phyloP scores from a whole-genome alignment of 2,329 filamentous ascomycete genomes.

The Fusarium sp. region DNA sequence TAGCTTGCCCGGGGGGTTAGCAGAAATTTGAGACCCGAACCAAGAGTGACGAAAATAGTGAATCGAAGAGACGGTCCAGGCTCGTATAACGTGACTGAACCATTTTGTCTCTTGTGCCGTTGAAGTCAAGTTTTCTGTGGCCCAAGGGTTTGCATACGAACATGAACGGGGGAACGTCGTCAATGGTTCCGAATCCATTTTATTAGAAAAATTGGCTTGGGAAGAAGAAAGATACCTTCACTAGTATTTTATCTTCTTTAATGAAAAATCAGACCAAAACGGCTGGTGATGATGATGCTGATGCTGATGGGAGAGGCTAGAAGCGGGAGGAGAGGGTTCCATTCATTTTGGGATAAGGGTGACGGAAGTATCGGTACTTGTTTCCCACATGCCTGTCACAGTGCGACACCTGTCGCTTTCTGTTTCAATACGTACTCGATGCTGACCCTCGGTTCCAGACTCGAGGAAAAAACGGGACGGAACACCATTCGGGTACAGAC shows the following conservation, averaged over 20 bases:
- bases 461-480: constrained; percentile 20
- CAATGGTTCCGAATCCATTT: background rate
- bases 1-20: constrained; percentile 2
- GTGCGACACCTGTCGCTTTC: constrained; percentile 35
- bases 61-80: background rate
- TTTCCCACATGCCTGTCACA: constrained; percentile 32
- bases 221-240: constrained; percentile 9
- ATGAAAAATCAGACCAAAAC: constrained; percentile 17
- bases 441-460: constrained; percentile 26
- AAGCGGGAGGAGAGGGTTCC: constrained; percentile 38
- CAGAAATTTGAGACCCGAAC: background rate
- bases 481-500: constrained; percentile 30
- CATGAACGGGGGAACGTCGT: background rate
- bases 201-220: background rate
- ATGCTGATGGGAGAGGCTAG: constrained; percentile 18
- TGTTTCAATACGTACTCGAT: constrained; percentile 11
- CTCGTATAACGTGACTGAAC: background rate
- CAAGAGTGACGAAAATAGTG: background rate
- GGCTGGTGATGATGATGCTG: constrained; percentile 21
- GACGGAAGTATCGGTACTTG: constrained; percentile 41
- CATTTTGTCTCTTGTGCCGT: background rate
- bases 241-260: constrained; percentile 7
- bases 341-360: constrained; percentile 29
- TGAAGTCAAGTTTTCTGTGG: background rate
- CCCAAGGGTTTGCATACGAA: background rate